Percentiles rank a stretch among this genome's conserved stretches.
Evolutionary conservation across 2,329 filamentous ascomycete species (phyloP).

Genomic region (Arthrinium puccinioides): DNA sequence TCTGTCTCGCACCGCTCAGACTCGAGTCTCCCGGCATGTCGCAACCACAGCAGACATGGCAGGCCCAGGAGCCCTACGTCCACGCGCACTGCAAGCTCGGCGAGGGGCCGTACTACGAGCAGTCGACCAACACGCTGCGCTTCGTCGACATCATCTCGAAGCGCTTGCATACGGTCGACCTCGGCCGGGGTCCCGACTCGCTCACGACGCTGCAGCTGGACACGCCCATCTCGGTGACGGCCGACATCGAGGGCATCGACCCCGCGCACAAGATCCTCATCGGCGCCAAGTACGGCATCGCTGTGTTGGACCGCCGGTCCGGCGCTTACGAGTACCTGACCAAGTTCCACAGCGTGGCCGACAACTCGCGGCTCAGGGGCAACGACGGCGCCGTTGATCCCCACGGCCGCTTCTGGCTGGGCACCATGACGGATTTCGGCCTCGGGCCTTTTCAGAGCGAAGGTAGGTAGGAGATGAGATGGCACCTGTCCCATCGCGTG

Average conservation of each 20-base stretch:
- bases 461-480: conserved; percentile 29
- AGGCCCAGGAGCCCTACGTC: conserved; percentile 47
- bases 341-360: conserved; percentile 29
- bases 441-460: conserved; percentile 52
- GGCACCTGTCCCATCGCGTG: no score
- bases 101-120: conserved; percentile 70
- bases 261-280: conserved; percentile 61
- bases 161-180: conserved; percentile 63
- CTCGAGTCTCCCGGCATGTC: no score
- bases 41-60: conserved; percentile 49
- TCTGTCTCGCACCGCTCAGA: no score
- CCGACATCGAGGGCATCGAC: conserved; percentile 65
- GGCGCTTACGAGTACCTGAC: conserved; percentile 47
- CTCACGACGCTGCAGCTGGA: conserved; percentile 53
- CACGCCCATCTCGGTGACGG: conserved; percentile 58
- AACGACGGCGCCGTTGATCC: conserved; percentile 83
- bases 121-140: conserved; percentile 56
- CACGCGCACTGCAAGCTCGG: conserved; percentile 59
- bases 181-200: conserved; percentile 55
- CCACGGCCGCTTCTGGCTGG: conserved; percentile 76
- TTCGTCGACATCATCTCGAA: conserved; percentile 80
- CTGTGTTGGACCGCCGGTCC: conserved; percentile 61
- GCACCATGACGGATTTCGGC: conserved; percentile 73
- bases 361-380: conserved; percentile 51
- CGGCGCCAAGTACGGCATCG: conserved; percentile 75